A percentile compares a stretch with the other conserved stretches of the same genome.
Conservation (phyloP, 352 stramenopile species). For the Phytophthora tubulina region DNA sequence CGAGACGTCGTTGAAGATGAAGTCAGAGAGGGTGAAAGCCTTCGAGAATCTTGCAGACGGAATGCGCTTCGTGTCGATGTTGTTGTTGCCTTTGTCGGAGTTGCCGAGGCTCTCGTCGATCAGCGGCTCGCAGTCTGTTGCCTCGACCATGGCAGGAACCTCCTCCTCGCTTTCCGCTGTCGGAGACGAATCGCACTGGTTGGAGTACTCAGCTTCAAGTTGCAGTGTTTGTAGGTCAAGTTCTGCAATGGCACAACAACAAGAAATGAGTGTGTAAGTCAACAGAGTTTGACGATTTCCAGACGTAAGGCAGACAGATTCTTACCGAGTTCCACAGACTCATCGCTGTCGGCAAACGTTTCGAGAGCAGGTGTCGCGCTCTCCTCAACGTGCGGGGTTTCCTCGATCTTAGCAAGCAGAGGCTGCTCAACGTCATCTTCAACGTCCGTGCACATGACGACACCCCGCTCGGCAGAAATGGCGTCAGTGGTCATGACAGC, state of each 20-base stretch:
- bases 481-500: slow-evolving; percentile 8
- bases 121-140: slow-evolving; percentile 26
- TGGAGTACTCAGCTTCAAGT: slow-evolving; percentile 50
- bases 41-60: slow-evolving; percentile 8
- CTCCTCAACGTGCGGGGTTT: slow-evolving; percentile 7
- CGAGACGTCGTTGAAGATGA: background rate
- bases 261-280: background rate
- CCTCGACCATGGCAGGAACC: slow-evolving; percentile 8
- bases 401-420: slow-evolving; percentile 19
- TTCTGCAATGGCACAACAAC: slow-evolving; percentile 19
- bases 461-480: slow-evolving; percentile 15
- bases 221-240: slow-evolving; percentile 43
- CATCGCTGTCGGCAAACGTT: slow-evolving; percentile 6
- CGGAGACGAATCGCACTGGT: slow-evolving; percentile 59
- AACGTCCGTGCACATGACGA: slow-evolving; percentile 26
- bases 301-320: background rate
- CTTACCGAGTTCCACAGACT: slow-evolving; percentile 30
- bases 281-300: too few relatives aligned
- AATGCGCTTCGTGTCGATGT: slow-evolving; percentile 6
- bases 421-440: slow-evolving; percentile 31
- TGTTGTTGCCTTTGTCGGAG: slow-evolving; percentile 38
- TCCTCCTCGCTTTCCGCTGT: slow-evolving; percentile 20
- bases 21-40: slow-evolving; percentile 31
- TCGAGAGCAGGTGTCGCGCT: background rate
- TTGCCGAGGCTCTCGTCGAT: slow-evolving; percentile 8